Base-by-base conservation (phyloP, 345 rosid species). In the Salix caprea region DNA sequence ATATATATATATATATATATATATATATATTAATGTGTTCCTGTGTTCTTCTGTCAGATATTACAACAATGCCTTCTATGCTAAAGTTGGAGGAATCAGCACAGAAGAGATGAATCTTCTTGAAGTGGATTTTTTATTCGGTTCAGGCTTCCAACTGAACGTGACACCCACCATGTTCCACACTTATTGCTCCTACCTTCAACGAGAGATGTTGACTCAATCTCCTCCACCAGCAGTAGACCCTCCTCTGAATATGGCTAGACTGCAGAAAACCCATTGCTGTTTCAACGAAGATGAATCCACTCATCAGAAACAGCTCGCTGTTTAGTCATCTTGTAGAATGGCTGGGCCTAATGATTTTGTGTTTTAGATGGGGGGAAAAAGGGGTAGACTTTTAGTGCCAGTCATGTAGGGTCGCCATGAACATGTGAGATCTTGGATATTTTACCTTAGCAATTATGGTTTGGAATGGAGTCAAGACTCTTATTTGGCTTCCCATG, bases 71-170 rank as follows among this genome's bases (percentile, higher is more conserved):
- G 90, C 88, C 0, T 86, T 82, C 74, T 90, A 88, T 76, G 96
- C 94, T 23, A 88, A 85, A 78, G 86, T 91, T 67, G 92, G 96
- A 70, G 93, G 96, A 39, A 87, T 91, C 80, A 87, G 92, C 88
- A 90, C 73, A 46, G 79, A 73, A 66, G 96, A 91, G 79, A 90
- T 91, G 88, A 91, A 91, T 74, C 26, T 91, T 79, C 91, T 91
- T 80, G 96, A 91, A 69, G 83, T 91, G 75, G 97, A 91, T 68
- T 90, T 90, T 79, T 81, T 91, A 62, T 91, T 91, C 58, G 91
- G 90, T 24, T 72, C 90, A 69, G 90, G 90, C 3, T 91, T 91
- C 87, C 80, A 88, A 65, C 82, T 92, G 78, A 89, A 90, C 40
- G 91, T 92, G 80, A 85, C 90, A 60, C 89, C 89, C 40, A 66